Evolutionary conservation across 164 flowering plant genomes (phyloP), one percentile per base, ranked within the genome.

Genomic region (Magnolia changhungtana): DNA sequence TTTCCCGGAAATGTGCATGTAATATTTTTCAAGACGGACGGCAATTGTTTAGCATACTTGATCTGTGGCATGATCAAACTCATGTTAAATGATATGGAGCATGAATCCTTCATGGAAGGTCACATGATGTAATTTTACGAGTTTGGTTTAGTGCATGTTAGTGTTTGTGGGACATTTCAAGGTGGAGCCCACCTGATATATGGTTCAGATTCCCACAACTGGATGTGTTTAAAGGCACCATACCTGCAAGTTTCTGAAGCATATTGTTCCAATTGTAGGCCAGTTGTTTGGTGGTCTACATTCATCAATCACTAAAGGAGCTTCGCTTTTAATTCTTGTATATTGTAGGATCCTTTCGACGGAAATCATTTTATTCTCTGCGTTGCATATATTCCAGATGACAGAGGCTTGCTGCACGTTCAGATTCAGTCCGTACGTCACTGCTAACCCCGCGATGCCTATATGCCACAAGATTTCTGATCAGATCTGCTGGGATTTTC

Each of bases 381-480:
- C 93, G 80, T 95, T 93, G 91, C 98, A 95, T 59, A 95, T 89
- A 78, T 89, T 90, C 98, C 98, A 95, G 74, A 95, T 93, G 11
- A 95, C 89, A n/a, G 86, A 79, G 74, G 97, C 98, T 93, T 90
- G 98, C 78, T 76, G 80, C 77, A 90, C 92, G 75, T 93, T 95
- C 81, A 95, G 80, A 80, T 87, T 95, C 73, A 95, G 86, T 72
- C 97, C 98, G 81, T 95, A 95, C 63, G 98, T 95, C 31, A 95
- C 96, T n/a, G 97, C 98, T 79, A 95, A 78, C 63, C 98, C 98
- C 14, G 98, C 98, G 73, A 92, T 89, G 84, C 97, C 98, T 95
- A 91, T 78, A 78, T 67, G 71, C 74, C 14, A 69, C 14, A 82
- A 77, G 64, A 66, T 50, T 14, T 3, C 14, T 14, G 23, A 59